Evolutionary conservation across 495 filamentous ascomycete species (phyloP), one percentile per base, ranked within the genome.

Genomic region (Penicillium canariense): DNA sequence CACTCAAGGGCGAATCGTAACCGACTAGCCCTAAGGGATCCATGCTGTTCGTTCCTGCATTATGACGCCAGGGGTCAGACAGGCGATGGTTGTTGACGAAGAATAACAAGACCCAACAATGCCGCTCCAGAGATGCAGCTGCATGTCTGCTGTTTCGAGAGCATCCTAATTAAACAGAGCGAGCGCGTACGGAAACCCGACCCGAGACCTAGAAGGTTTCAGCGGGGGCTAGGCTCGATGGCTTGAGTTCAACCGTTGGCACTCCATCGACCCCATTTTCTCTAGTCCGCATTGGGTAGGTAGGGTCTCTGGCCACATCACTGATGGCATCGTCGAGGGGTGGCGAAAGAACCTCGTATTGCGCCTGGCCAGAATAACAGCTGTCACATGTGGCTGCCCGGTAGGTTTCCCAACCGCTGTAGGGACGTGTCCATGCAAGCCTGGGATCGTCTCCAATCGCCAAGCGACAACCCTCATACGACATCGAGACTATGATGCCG

Each of bases 41-140:
- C 55, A 49, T 46, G 39, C 50, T 48, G 25, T 54, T 50, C 57
- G 57, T 63, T 57, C 61, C 53, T 57, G 61, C 61, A 55, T 54
- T 45, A 52, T 52, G 54, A 63, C 57, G 61, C 61, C 61, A 63
- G 61, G 61, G 61, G 54, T 39, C 15, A 28, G 38, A 50, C 47
- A 12, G 20, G 20, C 12, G 9, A 28, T n/a, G 27, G 7, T 14
- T 15, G 14, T 15, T 17, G 18, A 27, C 10, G 5, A 30, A 25
- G 17, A 31, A 28, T 11, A 46, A 10, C 14, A 46, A 28, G 8
- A 46, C 6, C 25, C 20, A 7, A 46, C 20, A 28, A 11, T 22
- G 34, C 32, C 25, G 48, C 30, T 28, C 40, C 25, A 18, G 49
- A 52, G 43, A 46, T n/a, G 43, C 6, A 17, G 45, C 32, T 43